Conservation (phyloP, 345 rosid species). For the Populus davidiana region DNA sequence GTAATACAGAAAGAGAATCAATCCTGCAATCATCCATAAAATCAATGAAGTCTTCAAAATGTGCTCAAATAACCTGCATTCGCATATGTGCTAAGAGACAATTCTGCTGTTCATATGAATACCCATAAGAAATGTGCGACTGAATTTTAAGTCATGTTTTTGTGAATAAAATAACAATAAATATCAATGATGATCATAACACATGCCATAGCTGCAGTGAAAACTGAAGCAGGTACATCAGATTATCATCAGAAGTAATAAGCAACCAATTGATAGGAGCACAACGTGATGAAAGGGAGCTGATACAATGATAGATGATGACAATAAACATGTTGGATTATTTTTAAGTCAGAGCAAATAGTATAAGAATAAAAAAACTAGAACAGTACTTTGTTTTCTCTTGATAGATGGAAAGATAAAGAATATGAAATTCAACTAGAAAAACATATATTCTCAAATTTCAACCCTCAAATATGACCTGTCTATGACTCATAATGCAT, state of each 20-base stretch:
- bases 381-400: not conserved
- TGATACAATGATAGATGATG: too few relatives aligned
- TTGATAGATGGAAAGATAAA: not conserved
- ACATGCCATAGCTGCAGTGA: too few relatives aligned
- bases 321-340: too few relatives aligned
- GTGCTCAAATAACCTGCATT: slow-evolving; percentile 2
- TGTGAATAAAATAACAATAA: too few relatives aligned
- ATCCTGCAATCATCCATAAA: slow-evolving; percentile 59
- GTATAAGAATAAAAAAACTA: not conserved
- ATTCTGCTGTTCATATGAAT: not conserved
- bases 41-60: slow-evolving; percentile 6
- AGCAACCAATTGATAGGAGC: too few relatives aligned
- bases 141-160: not conserved
- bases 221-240: too few relatives aligned
- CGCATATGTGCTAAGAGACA: not conserved
- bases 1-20: slow-evolving; percentile 78
- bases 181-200: too few relatives aligned
- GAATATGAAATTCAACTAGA: not conserved
- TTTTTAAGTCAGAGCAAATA: too few relatives aligned
- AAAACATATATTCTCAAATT: not conserved
- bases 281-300: too few relatives aligned
- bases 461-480: not conserved
- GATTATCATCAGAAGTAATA: too few relatives aligned
- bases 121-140: not conserved
- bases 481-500: not conserved